Conservation (phyloP, 768 basidiomycete species). For the Auricularia cornea region DNA sequence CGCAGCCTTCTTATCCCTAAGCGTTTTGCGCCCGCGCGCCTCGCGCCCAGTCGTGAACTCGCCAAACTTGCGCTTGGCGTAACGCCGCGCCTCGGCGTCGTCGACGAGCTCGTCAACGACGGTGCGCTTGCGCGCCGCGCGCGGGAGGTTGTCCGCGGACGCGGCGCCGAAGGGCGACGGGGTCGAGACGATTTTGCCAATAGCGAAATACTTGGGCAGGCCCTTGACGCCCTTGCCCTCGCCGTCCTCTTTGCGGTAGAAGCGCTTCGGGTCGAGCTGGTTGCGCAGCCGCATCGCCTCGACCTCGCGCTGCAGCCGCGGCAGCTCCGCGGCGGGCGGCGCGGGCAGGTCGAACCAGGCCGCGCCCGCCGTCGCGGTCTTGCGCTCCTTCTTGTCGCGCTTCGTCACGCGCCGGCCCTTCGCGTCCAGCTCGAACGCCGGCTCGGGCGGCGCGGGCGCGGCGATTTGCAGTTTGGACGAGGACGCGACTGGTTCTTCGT, state of each 20-base stretch:
- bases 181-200: slow-evolving; percentile 70
- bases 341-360: slow-evolving; percentile 87
- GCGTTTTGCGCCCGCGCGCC: slow-evolving; percentile 60
- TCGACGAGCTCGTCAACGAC: slow-evolving; percentile 84
- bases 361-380: slow-evolving; percentile 63
- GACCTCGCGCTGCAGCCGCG: slow-evolving; percentile 73
- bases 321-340: slow-evolving; percentile 70
- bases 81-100: slow-evolving; percentile 76
- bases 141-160: slow-evolving; percentile 61
- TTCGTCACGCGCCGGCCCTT: not conserved
- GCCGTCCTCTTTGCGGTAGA: slow-evolving; percentile 80
- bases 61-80: slow-evolving; percentile 87
- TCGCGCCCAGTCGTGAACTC: slow-evolving; percentile 63
- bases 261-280: slow-evolving; percentile 86
- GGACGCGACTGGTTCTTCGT: slow-evolving; percentile 20
- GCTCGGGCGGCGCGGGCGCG: not conserved
- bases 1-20: slow-evolving; percentile 53
- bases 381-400: slow-evolving; percentile 31
- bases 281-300: slow-evolving; percentile 81
- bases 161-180: slow-evolving; percentile 64
- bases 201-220: slow-evolving; percentile 83
- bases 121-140: slow-evolving; percentile 65
- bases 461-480: not conserved
- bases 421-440: not conserved
- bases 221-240: slow-evolving; percentile 80